These are phyloP conservation scores for Cornus suecica DNA, from an alignment of 148 eudicot species.

Conservation along the genomic window DNA sequence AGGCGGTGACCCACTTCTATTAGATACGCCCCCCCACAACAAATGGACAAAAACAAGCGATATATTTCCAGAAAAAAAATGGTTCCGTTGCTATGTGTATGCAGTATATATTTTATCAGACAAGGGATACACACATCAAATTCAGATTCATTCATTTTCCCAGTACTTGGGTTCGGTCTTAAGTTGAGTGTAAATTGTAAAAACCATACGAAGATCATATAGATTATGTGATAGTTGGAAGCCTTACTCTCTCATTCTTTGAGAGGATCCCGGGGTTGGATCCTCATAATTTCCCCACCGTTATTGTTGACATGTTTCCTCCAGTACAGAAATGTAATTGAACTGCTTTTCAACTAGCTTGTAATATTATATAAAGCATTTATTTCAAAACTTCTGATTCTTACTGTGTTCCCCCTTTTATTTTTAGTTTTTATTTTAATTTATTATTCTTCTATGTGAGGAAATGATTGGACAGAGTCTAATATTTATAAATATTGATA, in stretches of 20 bases:
- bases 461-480: no score
- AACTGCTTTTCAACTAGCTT: not conserved
- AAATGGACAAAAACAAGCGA: no score
- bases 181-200: constrained; percentile 15
- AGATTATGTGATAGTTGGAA: not conserved
- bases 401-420: not conserved
- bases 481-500: no score
- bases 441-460: no score
- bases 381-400: not conserved
- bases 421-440: no score
- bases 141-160: constrained; percentile 35
- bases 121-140: not conserved
- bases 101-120: not conserved
- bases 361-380: not conserved
- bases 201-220: no score
- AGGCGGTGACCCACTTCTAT: constrained; percentile 17
- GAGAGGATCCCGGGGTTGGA: not conserved
- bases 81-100: no score
- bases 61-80: no score
- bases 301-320: not conserved
- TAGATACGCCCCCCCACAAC: constrained; percentile 15
- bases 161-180: constrained; percentile 1
- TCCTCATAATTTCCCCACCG: not conserved
- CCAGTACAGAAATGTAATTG: not conserved
- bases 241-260: not conserved